These are phyloP conservation scores for Tulasnella calospora DNA, from an alignment of 768 basidiomycete species.

Conservation along the genomic window DNA sequence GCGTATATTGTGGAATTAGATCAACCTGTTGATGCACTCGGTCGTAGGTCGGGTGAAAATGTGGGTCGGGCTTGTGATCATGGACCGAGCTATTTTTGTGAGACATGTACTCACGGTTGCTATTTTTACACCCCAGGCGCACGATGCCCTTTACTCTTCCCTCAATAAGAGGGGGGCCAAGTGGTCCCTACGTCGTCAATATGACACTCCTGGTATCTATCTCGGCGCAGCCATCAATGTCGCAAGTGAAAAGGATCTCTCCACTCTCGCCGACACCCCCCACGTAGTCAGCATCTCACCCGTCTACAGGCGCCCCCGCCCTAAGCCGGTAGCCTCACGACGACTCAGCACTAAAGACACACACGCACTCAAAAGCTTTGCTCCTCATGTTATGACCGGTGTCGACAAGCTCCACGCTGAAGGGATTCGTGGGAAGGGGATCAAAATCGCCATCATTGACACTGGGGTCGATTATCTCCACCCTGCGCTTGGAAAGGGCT, in stretches of 20 bases:
- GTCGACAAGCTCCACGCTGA: constrained; percentile 25
- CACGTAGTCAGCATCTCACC: constrained; percentile 8
- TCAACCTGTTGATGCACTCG: neutral
- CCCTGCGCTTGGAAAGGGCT: constrained; percentile 19
- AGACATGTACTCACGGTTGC: neutral
- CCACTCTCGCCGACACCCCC: neutral
- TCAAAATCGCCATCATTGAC: constrained; percentile 13
- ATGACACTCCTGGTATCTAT: neutral
- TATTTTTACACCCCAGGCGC: neutral
- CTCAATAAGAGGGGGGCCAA: constrained; percentile 1
- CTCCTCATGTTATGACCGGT: constrained; percentile 19
- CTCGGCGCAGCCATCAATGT: constrained; percentile 1
- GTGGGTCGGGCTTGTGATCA: neutral
- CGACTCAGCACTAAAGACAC: neutral
- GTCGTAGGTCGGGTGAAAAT: neutral
- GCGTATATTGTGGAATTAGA: constrained; percentile 15
- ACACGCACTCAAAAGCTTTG: neutral
- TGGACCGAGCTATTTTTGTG: too few relatives aligned
- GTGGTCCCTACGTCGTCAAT: neutral
- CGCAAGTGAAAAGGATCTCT: neutral
- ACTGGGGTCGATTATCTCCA: constrained; percentile 11
- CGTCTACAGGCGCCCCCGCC: neutral
- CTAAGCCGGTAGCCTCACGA: neutral
- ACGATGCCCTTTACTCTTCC: constrained; percentile 16
- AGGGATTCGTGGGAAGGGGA: constrained; percentile 18